Conservation (phyloP, 1,139 yeast species). For the Candida albicans region DNA sequence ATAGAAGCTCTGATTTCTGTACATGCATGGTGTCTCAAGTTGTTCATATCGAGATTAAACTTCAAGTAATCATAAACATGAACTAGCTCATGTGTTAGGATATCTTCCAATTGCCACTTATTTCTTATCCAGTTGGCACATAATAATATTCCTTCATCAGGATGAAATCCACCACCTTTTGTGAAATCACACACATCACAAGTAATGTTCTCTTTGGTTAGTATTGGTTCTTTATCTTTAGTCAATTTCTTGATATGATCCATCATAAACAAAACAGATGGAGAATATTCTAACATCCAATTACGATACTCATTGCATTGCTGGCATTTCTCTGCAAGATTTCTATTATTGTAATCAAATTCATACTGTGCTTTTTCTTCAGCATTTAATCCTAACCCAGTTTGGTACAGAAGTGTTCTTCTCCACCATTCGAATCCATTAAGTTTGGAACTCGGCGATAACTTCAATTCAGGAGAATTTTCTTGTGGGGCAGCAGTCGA, state of each 20-base stretch:
- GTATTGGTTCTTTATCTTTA: conserved; percentile 34
- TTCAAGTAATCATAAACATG: conserved; percentile 92
- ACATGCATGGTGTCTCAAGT: conserved; percentile 93
- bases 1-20: conserved; percentile 93
- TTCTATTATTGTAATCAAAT: conserved; percentile 50
- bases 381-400: conserved; percentile 65
- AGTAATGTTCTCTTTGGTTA: conserved; percentile 49
- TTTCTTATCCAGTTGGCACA: conserved; percentile 83
- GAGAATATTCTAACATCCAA: conserved; percentile 79
- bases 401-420: conserved; percentile 65
- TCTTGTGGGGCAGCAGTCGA: conserved; percentile 2
- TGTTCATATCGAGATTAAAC: conserved; percentile 80
- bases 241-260: conserved; percentile 77
- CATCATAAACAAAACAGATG: conserved; percentile 84
- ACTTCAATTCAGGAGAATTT: conserved; percentile 8
- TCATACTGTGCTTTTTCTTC: conserved; percentile 60
- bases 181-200: conserved; percentile 86
- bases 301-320: conserved; percentile 71
- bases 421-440: conserved; percentile 82
- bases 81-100: conserved; percentile 86
- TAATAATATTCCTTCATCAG: conserved; percentile 78
- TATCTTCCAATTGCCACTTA: conserved; percentile 86
- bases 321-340: conserved; percentile 54
- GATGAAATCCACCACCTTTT: conserved; percentile 93
- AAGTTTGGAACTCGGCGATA: conserved; percentile 26